Evolutionary conservation across 2,329 filamentous ascomycete genomes (phyloP), one percentile per base, ranked within the genome.

Genomic region (Sordariomycetes sp.): DNA sequence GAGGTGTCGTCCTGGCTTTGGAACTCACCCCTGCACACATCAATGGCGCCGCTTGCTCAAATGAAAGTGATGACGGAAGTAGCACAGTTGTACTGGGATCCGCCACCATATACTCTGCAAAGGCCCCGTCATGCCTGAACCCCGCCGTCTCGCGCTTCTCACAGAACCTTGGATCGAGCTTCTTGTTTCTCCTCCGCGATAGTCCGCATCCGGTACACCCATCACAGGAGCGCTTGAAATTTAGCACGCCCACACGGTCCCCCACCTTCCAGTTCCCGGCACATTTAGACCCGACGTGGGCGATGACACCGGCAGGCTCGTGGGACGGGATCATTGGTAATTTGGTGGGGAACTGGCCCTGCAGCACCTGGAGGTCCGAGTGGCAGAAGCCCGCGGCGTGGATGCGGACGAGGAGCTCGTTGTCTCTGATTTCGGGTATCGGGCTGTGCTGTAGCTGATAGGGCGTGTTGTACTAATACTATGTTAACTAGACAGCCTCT

Each of bases 371-470:
- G 10, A 68, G 60, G 52, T 71, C 69, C 2, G 69, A 70, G 54
- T 70, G 69, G 57, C 69, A 71, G 61, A 70, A 71, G 1, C 69
- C 66, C 7, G 69, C 69, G 2, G 69, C 69, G 34, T 67, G 60
- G 51, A 70, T 60, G 32, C 62, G 62, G 57, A 71, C 58, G 20
- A 71, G 64, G 3, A 71, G 62, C 24, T 69, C 65, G 53, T 62
- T 52, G 10, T 63, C 62, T 25, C 58, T 60, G 34, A 67, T 62
- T 5, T 48, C 34, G 3, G 68, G 68, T 0, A 64, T 56, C 15
- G 59, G 57, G 20, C 56, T 60, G 13, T 55, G 55, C 1, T 59
- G 61, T 5, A 69, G 50, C 13, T 62, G 60, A 39, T 69, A 70
- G 1, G 66, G 64, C 17, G 64, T 60, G 24, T 63, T 63, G 55